Percentiles rank a stretch among this genome's conserved stretches.
Evolutionary conservation across 192 early-diverging fungal species (phyloP).

Genomic region (Jimgerdemannia lactiflua): DNA sequence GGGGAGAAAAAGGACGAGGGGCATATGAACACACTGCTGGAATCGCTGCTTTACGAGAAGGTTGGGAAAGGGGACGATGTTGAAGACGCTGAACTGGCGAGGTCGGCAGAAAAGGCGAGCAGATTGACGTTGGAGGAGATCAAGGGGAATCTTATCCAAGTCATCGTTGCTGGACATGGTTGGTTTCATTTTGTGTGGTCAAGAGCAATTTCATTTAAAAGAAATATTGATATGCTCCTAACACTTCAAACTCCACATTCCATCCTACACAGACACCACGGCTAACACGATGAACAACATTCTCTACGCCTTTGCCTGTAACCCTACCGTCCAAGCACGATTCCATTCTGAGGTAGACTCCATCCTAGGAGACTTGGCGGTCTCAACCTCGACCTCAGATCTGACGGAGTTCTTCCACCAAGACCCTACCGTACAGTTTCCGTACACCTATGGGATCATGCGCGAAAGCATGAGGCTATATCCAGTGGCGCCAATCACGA

Average conservation of each 20-base stretch:
- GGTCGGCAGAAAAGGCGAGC: conserved; percentile 5
- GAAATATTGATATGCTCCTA: neutral
- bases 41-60: conserved; percentile 10
- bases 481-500: neutral
- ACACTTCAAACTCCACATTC: neutral
- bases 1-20: conserved; percentile 2
- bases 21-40: conserved; percentile 11
- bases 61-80: neutral
- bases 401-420: neutral
- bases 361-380: neutral
- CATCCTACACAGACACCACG: conserved; percentile 4
- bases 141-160: conserved; percentile 6
- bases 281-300: conserved; percentile 7
- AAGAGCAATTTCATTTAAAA: neutral
- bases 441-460: conserved; percentile 3
- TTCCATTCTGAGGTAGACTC: conserved; percentile 10
- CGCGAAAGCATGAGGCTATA: conserved; percentile 4
- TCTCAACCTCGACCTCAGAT: neutral
- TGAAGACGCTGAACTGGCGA: neutral
- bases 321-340: conserved; percentile 3
- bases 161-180: conserved; percentile 14
- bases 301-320: neutral
- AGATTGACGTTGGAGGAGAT: conserved; percentile 8
- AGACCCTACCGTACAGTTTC: conserved; percentile 1
- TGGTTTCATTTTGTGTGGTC: neutral